Evolutionary conservation across 441 rosid species (phyloP), one percentile per base, ranked within the genome.

Genomic region (Gossypium schwendimanii): DNA sequence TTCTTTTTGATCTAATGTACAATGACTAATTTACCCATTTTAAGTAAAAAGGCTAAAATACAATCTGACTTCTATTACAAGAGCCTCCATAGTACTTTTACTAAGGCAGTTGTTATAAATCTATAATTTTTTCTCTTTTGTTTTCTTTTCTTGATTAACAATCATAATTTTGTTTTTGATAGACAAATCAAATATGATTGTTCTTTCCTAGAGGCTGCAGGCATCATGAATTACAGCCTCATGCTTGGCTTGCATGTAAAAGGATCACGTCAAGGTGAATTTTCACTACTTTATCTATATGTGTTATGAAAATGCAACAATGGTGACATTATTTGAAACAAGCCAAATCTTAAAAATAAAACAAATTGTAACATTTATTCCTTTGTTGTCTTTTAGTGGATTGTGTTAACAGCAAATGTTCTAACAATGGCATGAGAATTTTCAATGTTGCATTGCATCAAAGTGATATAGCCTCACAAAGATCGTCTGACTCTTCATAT

Each of bases 141-240:
- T 33, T 33, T 66, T 49, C 41, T 2, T 52, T 28, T 17, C 3
- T 52, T 18, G 28, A 52, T 52, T 26, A 68, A 50, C 60, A 1
- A 4, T 26, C 18, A 72, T 52, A 69, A 71, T 63, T 17, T 21
- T 17, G 12, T 20, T 74, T 33, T 6, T 63, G 58, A 14, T 55
- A 88, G 92, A 80, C 93, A 90, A 81, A 76, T 88, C 69, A 83
- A 82, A 75, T 62, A 74, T 53, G 91, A 87, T 12, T 83, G 88
- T 77, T 85, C 83, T 73, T 85, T 85, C 72, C 55, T 86, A 69
- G 89, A 85, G 78, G 71, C 80, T 28, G 81, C 76, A 18, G 86
- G 87, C 61, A 76, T 83, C 63, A 88, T 87, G 86, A 84, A 84
- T 70, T 88, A 87, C 73, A 85, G 87, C 79, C 80, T 86, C 70